Evolutionary conservation across 1,284 basidiomycete species (phyloP).

Genomic region (Melampsora americana): DNA sequence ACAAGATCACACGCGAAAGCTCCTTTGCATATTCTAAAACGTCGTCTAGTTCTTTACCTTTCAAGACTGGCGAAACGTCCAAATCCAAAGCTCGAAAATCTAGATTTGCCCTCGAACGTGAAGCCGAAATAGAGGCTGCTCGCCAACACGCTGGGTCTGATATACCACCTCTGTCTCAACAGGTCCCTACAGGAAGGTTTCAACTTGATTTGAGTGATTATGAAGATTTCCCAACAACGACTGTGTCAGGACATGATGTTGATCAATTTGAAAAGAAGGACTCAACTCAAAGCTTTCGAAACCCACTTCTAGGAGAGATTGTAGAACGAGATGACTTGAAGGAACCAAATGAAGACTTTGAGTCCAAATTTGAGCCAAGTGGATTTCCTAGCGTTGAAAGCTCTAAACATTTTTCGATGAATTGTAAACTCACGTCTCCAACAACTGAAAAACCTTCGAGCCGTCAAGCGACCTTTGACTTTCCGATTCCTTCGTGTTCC

Average conservation of each 20-base stretch:
- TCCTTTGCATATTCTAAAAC: neutral
- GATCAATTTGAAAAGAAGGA: neutral
- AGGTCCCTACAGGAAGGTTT: conserved; percentile 32
- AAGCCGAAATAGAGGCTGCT: conserved; percentile 13
- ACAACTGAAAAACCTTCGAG: neutral
- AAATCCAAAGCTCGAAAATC: conserved; percentile 17
- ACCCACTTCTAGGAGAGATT: conserved; percentile 25
- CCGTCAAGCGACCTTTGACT: conserved; percentile 1
- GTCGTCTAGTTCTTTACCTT: neutral
- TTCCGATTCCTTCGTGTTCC: neutral
- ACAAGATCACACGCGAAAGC: conserved; percentile 11
- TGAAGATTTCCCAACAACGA: neutral
- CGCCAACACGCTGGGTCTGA: neutral
- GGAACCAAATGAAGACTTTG: conserved; percentile 28
- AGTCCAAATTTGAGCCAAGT: conserved; percentile 16
- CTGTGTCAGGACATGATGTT: neutral
- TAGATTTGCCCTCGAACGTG: conserved; percentile 27
- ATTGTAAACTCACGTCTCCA: neutral
- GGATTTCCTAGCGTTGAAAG: neutral
- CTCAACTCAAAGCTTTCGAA: neutral
- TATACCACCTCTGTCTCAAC: neutral
- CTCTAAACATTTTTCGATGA: neutral
- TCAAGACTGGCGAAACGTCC: neutral
- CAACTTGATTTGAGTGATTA: conserved; percentile 15
- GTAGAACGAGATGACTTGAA: conserved; percentile 11